Conservation (phyloP, 768 basidiomycete species). For the Lactifluus piperatus region DNA sequence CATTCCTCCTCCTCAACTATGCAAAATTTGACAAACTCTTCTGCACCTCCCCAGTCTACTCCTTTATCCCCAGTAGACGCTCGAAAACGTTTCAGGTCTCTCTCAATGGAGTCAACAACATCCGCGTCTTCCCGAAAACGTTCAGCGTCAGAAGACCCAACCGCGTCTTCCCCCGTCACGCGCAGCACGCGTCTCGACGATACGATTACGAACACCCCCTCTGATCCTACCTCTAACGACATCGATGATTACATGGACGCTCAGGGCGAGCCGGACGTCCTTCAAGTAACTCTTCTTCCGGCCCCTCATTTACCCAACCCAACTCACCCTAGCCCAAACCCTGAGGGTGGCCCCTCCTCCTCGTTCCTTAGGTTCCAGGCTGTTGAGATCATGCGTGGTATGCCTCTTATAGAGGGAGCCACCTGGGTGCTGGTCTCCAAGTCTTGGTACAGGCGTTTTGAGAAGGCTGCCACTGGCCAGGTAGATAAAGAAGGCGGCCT, state of each 20-base stretch:
- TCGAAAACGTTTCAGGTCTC: conserved; percentile 44
- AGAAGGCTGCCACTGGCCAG: conserved; percentile 59
- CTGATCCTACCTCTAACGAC: conserved; percentile 34
- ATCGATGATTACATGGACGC: conserved; percentile 45
- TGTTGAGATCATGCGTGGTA: conserved; percentile 39
- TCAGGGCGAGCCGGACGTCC: conserved; percentile 25
- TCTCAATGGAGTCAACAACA: conserved; percentile 64
- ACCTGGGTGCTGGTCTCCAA: conserved; percentile 72
- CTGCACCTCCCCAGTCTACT: background rate
- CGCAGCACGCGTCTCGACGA: conserved; percentile 26
- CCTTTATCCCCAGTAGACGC: conserved; percentile 4
- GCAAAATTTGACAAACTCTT: conserved; percentile 3
- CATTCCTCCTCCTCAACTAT: background rate
- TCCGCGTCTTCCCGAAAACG: conserved; percentile 74
- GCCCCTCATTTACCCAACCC: background rate
- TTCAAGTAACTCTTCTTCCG: conserved; percentile 7
- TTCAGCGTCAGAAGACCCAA: conserved; percentile 58
- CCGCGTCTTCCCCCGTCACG: conserved; percentile 34
- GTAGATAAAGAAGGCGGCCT: conserved; percentile 59
- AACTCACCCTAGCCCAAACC: background rate
- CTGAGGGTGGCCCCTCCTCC: conserved; percentile 14
- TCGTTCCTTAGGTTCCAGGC: conserved; percentile 37
- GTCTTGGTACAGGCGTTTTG: conserved; percentile 70
- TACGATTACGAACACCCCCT: conserved; percentile 1
- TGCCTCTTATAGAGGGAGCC: conserved; percentile 52